Conservation (phyloP, 2,329 filamentous ascomycete genomes). For the Diaporthe nobilis region DNA sequence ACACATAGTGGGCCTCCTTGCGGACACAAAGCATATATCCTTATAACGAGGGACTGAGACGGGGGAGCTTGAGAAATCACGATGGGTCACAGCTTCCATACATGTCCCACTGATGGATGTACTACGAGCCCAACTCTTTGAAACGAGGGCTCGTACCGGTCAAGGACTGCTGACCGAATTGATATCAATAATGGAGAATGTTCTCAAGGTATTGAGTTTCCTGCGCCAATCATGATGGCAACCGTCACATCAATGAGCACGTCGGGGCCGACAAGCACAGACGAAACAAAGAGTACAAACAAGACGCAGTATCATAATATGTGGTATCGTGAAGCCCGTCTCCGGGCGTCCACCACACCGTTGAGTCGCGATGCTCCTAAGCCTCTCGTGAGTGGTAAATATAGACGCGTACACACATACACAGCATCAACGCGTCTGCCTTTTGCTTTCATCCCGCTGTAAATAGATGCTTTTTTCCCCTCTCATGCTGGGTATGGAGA, state of each 20-base stretch:
- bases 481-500: background rate
- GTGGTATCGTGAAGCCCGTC: conserved; percentile 20
- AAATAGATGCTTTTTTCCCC: conserved; percentile 13
- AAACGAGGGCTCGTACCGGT: too few species aligned
- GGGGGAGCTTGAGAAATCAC: background rate
- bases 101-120: too few species aligned
- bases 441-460: conserved; percentile 6
- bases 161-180: too few species aligned
- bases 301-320: background rate
- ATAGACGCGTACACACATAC: conserved; percentile 7
- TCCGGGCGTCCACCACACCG: conserved; percentile 2
- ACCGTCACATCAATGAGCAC: too few species aligned
- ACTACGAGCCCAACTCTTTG: too few species aligned
- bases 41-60: background rate
- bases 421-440: background rate
- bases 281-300: background rate
- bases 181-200: too few species aligned
- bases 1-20: background rate
- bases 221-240: background rate
- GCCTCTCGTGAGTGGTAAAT: conserved; percentile 11
- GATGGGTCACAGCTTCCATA: background rate
- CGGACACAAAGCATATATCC: background rate
- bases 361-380: conserved; percentile 37
- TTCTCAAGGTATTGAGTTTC: background rate
- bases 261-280: background rate